A percentile compares a stretch with the other conserved stretches of the same genome.
These are phyloP conservation scores for Colletotrichum sp. DNA, from an alignment of 2,329 filamentous ascomycete genomes.

Conservation along the genomic window DNA sequence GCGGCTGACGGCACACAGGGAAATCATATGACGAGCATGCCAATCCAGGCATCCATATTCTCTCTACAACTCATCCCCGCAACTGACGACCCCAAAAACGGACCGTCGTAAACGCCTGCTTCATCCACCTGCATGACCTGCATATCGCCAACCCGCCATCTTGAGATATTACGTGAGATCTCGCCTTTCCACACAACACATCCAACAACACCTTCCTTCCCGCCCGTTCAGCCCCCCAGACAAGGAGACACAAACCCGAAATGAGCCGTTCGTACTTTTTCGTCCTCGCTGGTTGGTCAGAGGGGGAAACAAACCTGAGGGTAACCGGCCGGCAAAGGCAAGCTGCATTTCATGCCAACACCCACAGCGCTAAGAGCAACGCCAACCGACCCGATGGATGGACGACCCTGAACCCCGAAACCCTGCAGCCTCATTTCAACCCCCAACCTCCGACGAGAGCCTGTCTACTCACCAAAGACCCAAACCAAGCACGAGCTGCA, in stretches of 20 bases:
- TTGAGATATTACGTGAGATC: slow-evolving; percentile 11
- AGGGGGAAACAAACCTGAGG: background rate
- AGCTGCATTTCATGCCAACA: background rate
- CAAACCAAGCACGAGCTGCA: background rate
- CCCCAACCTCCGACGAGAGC: background rate
- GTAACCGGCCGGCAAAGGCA: background rate
- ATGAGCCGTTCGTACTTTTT: background rate
- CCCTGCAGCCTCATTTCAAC: background rate
- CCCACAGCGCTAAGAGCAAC: background rate
- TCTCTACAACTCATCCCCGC: background rate
- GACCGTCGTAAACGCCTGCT: background rate
- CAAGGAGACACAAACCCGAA: background rate
- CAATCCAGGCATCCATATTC: background rate
- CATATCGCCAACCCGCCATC: background rate
- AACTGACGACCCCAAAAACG: background rate
- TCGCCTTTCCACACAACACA: background rate
- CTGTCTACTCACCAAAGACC: background rate
- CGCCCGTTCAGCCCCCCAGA: background rate
- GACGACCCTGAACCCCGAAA: background rate
- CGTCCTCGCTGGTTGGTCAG: background rate
- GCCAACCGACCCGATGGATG: background rate
- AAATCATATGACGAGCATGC: background rate
- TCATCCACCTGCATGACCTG: background rate
- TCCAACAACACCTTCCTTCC: background rate
- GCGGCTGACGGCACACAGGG: background rate